A percentile compares a stretch with the other conserved stretches of the same genome.
phyloP scores from a whole-genome alignment of 2,329 filamentous ascomycete species.

The Nemania sp. region DNA sequence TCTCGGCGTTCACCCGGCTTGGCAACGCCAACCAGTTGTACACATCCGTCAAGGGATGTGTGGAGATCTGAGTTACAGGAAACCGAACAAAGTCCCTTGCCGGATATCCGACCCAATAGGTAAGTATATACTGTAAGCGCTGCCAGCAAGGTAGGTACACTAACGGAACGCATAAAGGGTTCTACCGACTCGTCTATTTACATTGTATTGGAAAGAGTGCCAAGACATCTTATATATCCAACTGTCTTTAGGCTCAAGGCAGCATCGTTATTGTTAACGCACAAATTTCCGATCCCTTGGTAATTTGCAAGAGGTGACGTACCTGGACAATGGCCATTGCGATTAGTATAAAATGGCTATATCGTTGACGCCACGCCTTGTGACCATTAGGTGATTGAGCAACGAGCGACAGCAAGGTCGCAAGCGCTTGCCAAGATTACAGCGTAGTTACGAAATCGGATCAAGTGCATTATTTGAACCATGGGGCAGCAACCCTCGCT shows the following conservation, averaged over 20 bases:
- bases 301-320: conserved; percentile 27
- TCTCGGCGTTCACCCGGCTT: conserved; percentile 39
- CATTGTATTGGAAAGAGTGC: conserved; percentile 19
- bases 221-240: conserved; percentile 35
- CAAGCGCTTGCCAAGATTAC: conserved; percentile 31
- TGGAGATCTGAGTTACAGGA: conserved; percentile 30
- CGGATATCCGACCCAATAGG: conserved; percentile 28
- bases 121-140: conserved; percentile 5
- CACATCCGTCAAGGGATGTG: conserved; percentile 25
- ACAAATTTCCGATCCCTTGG: conserved; percentile 15
- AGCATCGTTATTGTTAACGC: conserved; percentile 26
- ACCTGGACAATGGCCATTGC: conserved; percentile 14
- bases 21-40: conserved; percentile 29
- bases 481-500: conserved; percentile 52
- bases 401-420: conserved; percentile 7
- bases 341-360: conserved; percentile 32
- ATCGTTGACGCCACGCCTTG: conserved; percentile 29
- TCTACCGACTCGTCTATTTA: conserved; percentile 21
- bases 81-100: conserved; percentile 22
- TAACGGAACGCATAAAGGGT: conserved; percentile 35
- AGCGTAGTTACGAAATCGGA: conserved; percentile 22
- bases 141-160: conserved; percentile 12
- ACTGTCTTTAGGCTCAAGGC: conserved; percentile 38
- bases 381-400: conserved; percentile 17
- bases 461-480: conserved; percentile 30